phyloP scores from a whole-genome alignment of 768 basidiomycete genomes.

The Kwoniella botswanensis region DNA sequence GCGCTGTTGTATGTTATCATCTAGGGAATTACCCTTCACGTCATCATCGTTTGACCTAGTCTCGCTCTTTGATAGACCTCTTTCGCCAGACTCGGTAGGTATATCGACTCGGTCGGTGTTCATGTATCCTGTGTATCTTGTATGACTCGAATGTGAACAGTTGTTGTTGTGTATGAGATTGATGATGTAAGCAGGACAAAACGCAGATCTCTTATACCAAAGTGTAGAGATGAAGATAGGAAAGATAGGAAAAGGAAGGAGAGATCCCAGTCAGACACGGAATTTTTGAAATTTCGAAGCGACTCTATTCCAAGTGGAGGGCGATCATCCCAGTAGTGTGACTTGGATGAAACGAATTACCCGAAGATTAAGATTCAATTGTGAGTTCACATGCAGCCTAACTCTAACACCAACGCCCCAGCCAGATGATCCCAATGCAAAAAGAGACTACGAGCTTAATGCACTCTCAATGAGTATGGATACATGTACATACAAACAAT shows the following conservation, averaged over 20 bases:
- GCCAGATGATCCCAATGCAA: neutral
- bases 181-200: neutral
- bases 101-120: neutral
- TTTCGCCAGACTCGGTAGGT: neutral
- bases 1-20: neutral
- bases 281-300: neutral
- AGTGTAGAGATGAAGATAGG: neutral
- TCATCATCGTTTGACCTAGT: neutral
- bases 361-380: neutral
- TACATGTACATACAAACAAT: neutral
- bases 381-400: too few relatives aligned
- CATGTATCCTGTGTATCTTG: neutral
- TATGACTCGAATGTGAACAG: neutral
- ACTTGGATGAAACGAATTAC: neutral
- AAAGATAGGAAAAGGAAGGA: too few relatives aligned
- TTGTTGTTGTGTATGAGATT: neutral
- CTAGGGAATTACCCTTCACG: neutral
- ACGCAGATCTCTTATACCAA: neutral
- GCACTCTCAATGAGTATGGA: neutral
- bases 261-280: neutral
- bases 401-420: too few relatives aligned
- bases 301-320: neutral
- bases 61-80: neutral
- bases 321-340: neutral
- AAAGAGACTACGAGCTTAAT: neutral